Evolutionary conservation across 306 rosid species (phyloP), one percentile per base, ranked within the genome.

Genomic region (Medicago lupulina): DNA sequence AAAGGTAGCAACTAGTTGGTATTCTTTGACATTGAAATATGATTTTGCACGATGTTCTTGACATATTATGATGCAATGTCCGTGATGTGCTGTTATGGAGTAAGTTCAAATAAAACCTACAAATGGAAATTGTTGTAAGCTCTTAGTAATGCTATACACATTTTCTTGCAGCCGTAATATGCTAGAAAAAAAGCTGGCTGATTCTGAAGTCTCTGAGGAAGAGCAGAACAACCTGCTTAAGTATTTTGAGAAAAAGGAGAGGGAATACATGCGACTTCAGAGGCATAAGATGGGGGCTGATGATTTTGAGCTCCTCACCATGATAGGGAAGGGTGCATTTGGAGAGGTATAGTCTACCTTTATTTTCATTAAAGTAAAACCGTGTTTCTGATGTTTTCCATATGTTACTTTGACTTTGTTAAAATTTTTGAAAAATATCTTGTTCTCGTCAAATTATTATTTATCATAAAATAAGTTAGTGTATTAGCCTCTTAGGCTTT

Each of bases 281-380:
- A 92, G 99, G 89, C 99, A 92, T 87, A 96, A 96, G 85, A 96
- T 96, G 97, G 99, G 93, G 69, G 93, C 98, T 80, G 99, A 96
- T 85, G 99, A 96, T 83, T 96, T 96, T 84, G 97, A 90, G 90
- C 98, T 89, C 12, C 72, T 96, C 70, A 92, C 97, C 61, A 92
- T 96, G 98, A 96, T 96, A 76, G 99, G 99, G 85, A 96, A 91
- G 90, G 99, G 99, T 76, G 98, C 99, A 68, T 96, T 96, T 84
- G 99, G 99, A 54, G 99, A 96, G 98, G 99, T 96, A 88, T 62
- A 44, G 41, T 70, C 69, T 74, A 14, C 74, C 59, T 65, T 73
- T 73, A 61, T 84, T 28, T 71, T 23, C 71, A 44, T 70, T 84
- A 0, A 64, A 65, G 62, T 72, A 21, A 64, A 76, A 21, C 38